Conservation (phyloP, 108 stramenopile species). For the Cyclotella kingstonii region DNA sequence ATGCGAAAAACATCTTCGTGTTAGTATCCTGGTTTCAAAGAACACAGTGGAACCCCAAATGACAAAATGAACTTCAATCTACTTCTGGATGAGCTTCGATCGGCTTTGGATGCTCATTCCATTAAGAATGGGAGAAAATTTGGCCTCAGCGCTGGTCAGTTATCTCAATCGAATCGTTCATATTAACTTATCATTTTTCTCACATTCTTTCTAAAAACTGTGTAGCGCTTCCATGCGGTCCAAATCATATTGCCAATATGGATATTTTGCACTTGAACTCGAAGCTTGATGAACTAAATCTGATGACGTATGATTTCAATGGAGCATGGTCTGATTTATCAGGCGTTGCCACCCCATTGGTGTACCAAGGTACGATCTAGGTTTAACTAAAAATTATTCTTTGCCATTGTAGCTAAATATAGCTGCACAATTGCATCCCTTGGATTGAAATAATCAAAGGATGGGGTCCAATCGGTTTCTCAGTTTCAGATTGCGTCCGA, state of each 20-base stretch:
- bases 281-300: conserved; percentile 37
- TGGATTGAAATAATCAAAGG: no score
- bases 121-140: conserved; percentile 36
- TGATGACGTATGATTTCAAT: conserved; percentile 38
- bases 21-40: conserved; percentile 32
- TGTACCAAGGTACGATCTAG: conserved; percentile 41
- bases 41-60: conserved; percentile 39
- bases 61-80: conserved; percentile 44
- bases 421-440: no score
- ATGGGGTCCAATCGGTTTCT: conserved; percentile 28
- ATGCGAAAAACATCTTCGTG: background rate
- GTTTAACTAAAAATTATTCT: conserved; percentile 14
- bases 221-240: conserved; percentile 50
- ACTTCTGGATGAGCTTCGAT: conserved; percentile 37
- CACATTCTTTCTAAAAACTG: no score
- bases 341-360: conserved; percentile 37
- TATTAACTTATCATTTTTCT: no score
- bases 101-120: conserved; percentile 30
- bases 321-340: conserved; percentile 33
- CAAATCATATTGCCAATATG: conserved; percentile 35
- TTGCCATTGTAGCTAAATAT: background rate
- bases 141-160: conserved; percentile 41
- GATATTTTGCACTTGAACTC: conserved; percentile 35
- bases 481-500: conserved; percentile 36
- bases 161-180: no score